Base-by-base conservation (phyloP, 2,329 filamentous ascomycete genomes). In the Aspergillus phoenicis region DNA sequence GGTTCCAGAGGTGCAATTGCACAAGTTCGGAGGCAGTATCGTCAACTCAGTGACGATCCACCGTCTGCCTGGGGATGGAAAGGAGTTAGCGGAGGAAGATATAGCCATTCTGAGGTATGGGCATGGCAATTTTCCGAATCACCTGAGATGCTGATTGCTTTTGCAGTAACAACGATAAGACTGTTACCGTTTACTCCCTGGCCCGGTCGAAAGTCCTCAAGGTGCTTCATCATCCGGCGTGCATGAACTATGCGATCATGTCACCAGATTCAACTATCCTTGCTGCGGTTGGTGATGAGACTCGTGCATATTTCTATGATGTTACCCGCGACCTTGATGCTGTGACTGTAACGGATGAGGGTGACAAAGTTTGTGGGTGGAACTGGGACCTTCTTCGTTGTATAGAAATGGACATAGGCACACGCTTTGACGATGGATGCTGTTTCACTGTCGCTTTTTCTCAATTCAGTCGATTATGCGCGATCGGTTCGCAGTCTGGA, bases 191-290 rank as follows among this genome's bases (percentile, higher is more conserved):
- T n/a, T 91, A 96, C 72, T 90, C 89, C 52, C 81, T 98, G 20
- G 82, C 85, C 28, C 85, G 89, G 56, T 85, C 87, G 13, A 82
- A 90, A 62, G 82, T 89, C 38, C 78, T 96, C 22, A 87, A 91
- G 58, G 84, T 88, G 47, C 80, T 97, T 57, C 83, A 85, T 4
- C 89, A 96, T 65, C 89, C 91, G 5, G 90, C 94, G 72, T 90
- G 88, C 65, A 94, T 98, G 80, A 99, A 99, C 70, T 92, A 96
- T 71, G 91, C 93, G 36, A 87, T 93, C n/a, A 89, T 99, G 56
- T 97, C 94, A 6, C 95, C 94, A 0, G 90, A 97, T 73, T 94
- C 93, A 1, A 85, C 84, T 20, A 78, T 94, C 10, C 82, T 98
- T 20, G 84, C 93, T 5, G 91, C 93, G 2, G 91, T 98, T 47